Evolutionary conservation across 352 stramenopile genomes (phyloP).

Genomic region (Phytophthora idaei): DNA sequence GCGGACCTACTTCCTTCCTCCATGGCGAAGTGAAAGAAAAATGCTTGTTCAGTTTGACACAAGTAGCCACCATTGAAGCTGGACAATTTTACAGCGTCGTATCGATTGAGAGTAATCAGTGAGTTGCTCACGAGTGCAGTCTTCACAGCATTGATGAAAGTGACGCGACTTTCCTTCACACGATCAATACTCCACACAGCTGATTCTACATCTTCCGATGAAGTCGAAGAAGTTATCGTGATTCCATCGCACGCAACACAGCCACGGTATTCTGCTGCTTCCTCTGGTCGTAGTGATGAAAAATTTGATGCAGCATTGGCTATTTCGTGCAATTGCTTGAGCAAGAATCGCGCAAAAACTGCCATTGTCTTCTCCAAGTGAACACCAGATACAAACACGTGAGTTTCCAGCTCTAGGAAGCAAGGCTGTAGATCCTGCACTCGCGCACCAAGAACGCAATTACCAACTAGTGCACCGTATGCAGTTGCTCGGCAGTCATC

Average conservation of each 20-base stretch:
- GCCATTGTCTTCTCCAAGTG: constrained; percentile 53
- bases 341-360: constrained; percentile 55
- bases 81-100: constrained; percentile 7
- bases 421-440: constrained; percentile 1
- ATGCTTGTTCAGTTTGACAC: constrained; percentile 24
- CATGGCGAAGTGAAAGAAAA: constrained; percentile 55
- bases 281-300: constrained; percentile 12
- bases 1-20: not conserved
- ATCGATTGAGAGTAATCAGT: constrained; percentile 36
- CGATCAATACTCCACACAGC: constrained; percentile 34
- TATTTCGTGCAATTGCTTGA: constrained; percentile 49
- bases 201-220: not conserved
- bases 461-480: constrained; percentile 35
- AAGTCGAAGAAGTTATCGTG: constrained; percentile 8
- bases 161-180: constrained; percentile 33
- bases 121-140: constrained; percentile 43
- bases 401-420: constrained; percentile 36
- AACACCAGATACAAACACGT: constrained; percentile 44
- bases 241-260: constrained; percentile 27
- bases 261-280: constrained; percentile 14
- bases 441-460: constrained; percentile 19
- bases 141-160: constrained; percentile 57
- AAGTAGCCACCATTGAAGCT: constrained; percentile 8
- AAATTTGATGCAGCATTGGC: constrained; percentile 11
- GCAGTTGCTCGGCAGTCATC: constrained; percentile 31